Evolutionary conservation across 2,329 filamentous ascomycete species (phyloP).

Genomic region (Claviceps arundinis): DNA sequence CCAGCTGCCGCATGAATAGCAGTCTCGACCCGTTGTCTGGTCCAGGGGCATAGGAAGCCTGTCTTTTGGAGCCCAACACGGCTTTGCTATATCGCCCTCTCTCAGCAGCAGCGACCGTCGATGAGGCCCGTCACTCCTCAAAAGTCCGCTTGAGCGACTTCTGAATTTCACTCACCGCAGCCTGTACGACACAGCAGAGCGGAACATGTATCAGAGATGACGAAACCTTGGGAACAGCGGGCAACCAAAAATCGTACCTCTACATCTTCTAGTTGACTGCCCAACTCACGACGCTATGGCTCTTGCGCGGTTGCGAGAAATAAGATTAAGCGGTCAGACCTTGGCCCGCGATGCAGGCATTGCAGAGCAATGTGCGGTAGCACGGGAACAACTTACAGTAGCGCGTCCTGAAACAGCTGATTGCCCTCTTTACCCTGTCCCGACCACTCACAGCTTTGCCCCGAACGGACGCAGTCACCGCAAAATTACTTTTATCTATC

Average conservation of each 20-base stretch:
- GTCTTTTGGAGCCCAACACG: neutral
- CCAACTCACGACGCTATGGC: neutral
- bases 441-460: neutral
- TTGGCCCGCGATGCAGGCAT: no score
- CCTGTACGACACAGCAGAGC: neutral
- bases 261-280: neutral
- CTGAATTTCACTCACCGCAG: neutral
- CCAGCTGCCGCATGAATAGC: neutral
- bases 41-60: neutral
- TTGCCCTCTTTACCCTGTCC: neutral
- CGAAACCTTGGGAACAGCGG: neutral
- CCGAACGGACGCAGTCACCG: neutral
- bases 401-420: neutral
- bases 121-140: neutral
- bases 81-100: neutral
- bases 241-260: neutral
- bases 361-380: no score
- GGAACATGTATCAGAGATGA: neutral
- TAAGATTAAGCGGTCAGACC: neutral
- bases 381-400: neutral
- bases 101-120: neutral
- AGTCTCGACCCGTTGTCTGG: neutral
- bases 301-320: neutral
- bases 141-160: neutral
- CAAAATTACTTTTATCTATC: neutral